Percentiles rank a stretch among this genome's conserved stretches.
These are phyloP conservation scores for Leccinum boreale DNA, from an alignment of 768 basidiomycete species.

Conservation along the genomic window DNA sequence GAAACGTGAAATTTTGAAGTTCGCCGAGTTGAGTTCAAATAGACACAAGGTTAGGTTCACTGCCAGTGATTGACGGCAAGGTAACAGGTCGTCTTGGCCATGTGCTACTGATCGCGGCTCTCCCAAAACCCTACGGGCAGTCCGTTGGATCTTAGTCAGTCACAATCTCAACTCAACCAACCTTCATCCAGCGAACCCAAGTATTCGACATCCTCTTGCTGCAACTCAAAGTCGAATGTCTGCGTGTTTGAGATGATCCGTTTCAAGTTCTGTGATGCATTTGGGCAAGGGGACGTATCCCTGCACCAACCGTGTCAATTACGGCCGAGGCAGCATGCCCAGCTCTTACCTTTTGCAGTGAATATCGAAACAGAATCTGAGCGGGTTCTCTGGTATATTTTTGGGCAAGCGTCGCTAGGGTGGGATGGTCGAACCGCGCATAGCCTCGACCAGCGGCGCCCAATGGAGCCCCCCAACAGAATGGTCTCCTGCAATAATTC, in stretches of 20 bases:
- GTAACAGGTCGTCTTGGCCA: slow-evolving; percentile 6
- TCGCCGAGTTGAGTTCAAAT: not conserved
- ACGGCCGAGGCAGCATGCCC: not conserved
- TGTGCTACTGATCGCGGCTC: not conserved
- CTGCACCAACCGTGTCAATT: slow-evolving; percentile 3
- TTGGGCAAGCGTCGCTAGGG: slow-evolving; percentile 42
- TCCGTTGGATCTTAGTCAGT: slow-evolving; percentile 9
- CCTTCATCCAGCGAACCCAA: slow-evolving; percentile 52
- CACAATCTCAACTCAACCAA: slow-evolving; percentile 19
- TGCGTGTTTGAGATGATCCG: slow-evolving; percentile 59
- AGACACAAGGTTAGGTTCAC: slow-evolving; percentile 20
- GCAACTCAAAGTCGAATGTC: slow-evolving; percentile 62
- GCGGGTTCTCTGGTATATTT: slow-evolving; percentile 58
- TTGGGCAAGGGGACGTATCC: slow-evolving; percentile 63
- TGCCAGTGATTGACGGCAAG: not conserved
- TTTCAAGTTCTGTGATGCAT: slow-evolving; percentile 40
- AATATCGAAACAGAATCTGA: slow-evolving; percentile 52
- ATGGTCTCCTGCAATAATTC: no score
- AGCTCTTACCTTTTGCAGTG: slow-evolving; percentile 63
- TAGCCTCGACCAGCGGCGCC: slow-evolving; percentile 32
- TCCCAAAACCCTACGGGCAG: slow-evolving; percentile 5
- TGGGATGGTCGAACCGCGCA: slow-evolving; percentile 61
- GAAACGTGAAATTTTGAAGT: not conserved
- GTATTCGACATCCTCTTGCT: slow-evolving; percentile 42
- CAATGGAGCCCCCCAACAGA: no score